Evolutionary conservation across 2,329 filamentous ascomycete genomes (phyloP).

Genomic region (Sporothrix dimorphospora): DNA sequence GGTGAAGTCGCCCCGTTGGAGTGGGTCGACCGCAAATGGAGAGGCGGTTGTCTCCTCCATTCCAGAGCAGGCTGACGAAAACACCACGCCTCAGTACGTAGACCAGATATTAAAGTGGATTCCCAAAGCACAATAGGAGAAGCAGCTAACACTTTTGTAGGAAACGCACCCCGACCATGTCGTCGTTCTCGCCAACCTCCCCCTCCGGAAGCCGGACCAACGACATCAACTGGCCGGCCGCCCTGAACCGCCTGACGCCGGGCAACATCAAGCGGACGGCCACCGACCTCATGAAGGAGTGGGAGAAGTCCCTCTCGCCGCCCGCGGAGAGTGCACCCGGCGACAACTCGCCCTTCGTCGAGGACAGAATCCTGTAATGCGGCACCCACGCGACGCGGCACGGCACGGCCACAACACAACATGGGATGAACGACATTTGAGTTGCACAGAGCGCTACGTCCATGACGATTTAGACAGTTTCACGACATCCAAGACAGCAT

Average conservation of each 20-base stretch:
- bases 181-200: constrained; percentile 26
- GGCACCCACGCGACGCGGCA: not conserved
- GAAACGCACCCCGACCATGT: constrained; percentile 22
- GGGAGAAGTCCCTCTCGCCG: constrained; percentile 76
- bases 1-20: constrained; percentile 60
- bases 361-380: constrained; percentile 18
- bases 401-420: not conserved
- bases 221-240: constrained; percentile 64
- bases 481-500: constrained; percentile 4
- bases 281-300: constrained; percentile 85
- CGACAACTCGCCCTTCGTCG: not conserved
- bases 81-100: constrained; percentile 50
- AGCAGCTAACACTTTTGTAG: constrained; percentile 14
- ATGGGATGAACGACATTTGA: constrained; percentile 10
- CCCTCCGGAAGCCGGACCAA: constrained; percentile 51
- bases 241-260: constrained; percentile 72
- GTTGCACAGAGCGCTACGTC: constrained; percentile 4
- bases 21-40: constrained; percentile 60
- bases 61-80: constrained; percentile 54
- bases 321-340: constrained; percentile 38
- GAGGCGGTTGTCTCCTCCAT: constrained; percentile 49
- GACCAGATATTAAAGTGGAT: not conserved
- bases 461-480: constrained; percentile 11
- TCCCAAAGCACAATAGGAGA: not conserved
- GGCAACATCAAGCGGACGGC: constrained; percentile 80